A percentile compares a stretch with the other conserved stretches of the same genome.
phyloP scores from a whole-genome alignment of 163 green algal genomes.

The Chlorella variabilis region DNA sequence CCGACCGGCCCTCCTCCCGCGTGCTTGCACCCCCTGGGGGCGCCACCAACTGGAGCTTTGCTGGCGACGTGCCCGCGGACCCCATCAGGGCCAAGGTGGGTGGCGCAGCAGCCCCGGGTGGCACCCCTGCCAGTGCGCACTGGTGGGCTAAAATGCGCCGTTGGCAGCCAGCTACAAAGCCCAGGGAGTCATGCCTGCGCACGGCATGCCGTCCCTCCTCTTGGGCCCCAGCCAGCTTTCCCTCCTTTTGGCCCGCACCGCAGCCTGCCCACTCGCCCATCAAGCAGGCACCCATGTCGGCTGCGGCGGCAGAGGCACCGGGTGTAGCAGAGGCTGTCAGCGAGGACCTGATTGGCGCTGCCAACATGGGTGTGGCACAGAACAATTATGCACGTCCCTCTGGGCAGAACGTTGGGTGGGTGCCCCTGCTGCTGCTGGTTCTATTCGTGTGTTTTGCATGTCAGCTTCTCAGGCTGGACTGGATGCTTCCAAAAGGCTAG shows the following conservation, averaged over 20 bases:
- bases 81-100: not conserved
- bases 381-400: conserved; percentile 86
- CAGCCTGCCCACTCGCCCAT: too few species aligned
- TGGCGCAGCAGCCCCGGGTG: too few species aligned
- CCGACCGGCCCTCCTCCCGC: conserved; percentile 43
- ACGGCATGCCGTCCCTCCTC: too few species aligned
- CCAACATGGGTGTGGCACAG: not conserved
- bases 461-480: too few species aligned
- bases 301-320: not conserved
- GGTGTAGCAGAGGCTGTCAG: not conserved
- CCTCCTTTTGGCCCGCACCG: too few species aligned
- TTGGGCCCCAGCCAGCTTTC: too few species aligned
- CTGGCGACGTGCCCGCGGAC: not conserved
- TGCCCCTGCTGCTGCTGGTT: not conserved
- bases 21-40: conserved; percentile 75
- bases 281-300: not conserved
- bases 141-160: too few species aligned
- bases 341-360: not conserved
- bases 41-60: conserved; percentile 16
- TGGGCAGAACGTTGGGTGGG: conserved; percentile 80
- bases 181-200: too few species aligned
- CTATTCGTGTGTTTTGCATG: too few species aligned
- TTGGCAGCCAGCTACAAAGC: too few species aligned
- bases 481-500: too few species aligned
- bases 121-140: too few species aligned